Percentiles rank a stretch among this genome's conserved stretches.
These are phyloP conservation scores for Liriodendron chinense DNA, from an alignment of 164 flowering plant species.

Conservation along the genomic window DNA sequence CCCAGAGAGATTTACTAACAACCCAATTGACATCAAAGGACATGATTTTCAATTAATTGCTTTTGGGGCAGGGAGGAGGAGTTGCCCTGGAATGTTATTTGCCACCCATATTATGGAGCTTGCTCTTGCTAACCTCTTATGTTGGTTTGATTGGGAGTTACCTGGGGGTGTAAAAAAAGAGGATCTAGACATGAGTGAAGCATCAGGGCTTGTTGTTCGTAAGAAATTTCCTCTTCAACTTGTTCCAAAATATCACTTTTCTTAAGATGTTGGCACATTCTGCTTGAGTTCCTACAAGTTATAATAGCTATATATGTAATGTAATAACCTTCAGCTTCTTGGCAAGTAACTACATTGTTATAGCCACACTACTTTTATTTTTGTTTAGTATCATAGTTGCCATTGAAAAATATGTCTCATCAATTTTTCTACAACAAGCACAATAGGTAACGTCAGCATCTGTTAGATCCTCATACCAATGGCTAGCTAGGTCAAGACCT, in stretches of 20 bases:
- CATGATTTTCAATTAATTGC: conserved; percentile 5
- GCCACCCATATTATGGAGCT: not conserved
- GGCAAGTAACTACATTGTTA: too few species aligned
- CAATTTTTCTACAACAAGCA: too few species aligned
- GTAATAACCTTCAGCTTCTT: too few species aligned
- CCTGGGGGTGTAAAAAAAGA: not conserved
- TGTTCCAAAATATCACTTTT: not conserved
- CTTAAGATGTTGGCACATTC: too few species aligned
- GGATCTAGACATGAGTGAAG: not conserved
- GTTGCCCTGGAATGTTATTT: conserved; percentile 2
- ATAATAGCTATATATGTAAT: too few species aligned
- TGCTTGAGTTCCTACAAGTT: too few species aligned
- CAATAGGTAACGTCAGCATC: too few species aligned
- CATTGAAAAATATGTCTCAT: too few species aligned
- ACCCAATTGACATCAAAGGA: not conserved
- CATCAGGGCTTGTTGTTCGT: not conserved
- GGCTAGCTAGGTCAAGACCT: too few species aligned
- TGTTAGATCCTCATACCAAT: too few species aligned
- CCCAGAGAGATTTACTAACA: conserved; percentile 7
- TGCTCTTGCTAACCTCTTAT: conserved; percentile 7
- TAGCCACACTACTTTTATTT: too few species aligned
- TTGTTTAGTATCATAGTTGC: too few species aligned
- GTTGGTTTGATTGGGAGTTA: conserved; percentile 8
- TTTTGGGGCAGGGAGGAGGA: conserved; percentile 10
- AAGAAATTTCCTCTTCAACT: not conserved